phyloP scores from a whole-genome alignment of 805 yeast genomes.

The Kregervanrija pseudodelftensis region DNA sequence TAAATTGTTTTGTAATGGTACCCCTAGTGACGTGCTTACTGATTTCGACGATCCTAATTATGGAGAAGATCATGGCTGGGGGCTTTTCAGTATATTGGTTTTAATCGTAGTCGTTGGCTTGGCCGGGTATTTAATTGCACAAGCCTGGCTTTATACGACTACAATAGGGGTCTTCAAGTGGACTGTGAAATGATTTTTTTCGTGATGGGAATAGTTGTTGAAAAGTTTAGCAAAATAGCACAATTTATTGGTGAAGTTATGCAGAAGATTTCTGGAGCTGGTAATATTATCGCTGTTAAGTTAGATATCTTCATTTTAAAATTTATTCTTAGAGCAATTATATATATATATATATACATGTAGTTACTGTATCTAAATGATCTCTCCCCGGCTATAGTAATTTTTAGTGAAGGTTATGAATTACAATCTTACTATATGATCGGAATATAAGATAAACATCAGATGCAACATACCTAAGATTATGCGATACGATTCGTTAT shows the following conservation, averaged over 20 bases:
- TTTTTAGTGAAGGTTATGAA: too few species aligned
- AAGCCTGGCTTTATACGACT: slow-evolving; percentile 64
- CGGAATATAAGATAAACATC: not conserved
- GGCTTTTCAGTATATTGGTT: slow-evolving; percentile 78
- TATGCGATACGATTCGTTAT: too few species aligned
- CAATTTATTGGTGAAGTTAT: slow-evolving; percentile 61
- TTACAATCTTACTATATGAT: too few species aligned
- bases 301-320: too few species aligned
- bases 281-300: slow-evolving; percentile 67
- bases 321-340: too few species aligned
- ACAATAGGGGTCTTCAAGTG: slow-evolving; percentile 65
- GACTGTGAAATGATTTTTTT: slow-evolving; percentile 71
- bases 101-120: slow-evolving; percentile 65
- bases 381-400: not conserved
- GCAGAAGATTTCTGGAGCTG: slow-evolving; percentile 56
- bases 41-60: slow-evolving; percentile 12
- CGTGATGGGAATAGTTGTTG: slow-evolving; percentile 59
- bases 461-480: too few species aligned
- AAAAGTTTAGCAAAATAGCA: slow-evolving; percentile 53
- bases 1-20: slow-evolving; percentile 13
- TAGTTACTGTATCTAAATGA: too few species aligned
- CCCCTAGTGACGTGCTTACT: too few species aligned
- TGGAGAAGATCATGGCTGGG: slow-evolving; percentile 44
- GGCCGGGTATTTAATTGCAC: slow-evolving; percentile 64
- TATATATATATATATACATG: too few species aligned